Percentiles rank a stretch among this genome's conserved stretches.
phyloP scores from a whole-genome alignment of 192 early-diverging fungal species.

The Umbelopsis isabellina region DNA sequence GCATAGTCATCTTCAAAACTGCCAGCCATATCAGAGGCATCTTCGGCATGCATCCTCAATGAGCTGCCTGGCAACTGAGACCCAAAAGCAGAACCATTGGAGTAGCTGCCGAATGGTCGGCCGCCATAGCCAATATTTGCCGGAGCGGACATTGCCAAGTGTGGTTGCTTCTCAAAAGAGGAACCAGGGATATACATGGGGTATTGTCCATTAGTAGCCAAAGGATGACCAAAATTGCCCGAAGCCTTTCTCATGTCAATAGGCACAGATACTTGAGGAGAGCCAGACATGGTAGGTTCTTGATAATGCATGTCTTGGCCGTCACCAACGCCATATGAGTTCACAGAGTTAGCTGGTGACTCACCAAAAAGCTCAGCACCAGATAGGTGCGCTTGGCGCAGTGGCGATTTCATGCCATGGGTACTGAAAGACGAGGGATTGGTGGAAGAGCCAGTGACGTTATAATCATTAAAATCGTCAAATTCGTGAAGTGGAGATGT shows the following conservation, averaged over 20 bases:
- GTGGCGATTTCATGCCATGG: constrained; percentile 13
- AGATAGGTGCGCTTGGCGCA: not conserved
- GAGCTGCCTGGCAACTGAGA: constrained; percentile 34
- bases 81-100: constrained; percentile 46
- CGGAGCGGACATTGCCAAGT: constrained; percentile 30
- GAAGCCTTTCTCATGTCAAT: constrained; percentile 15
- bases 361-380: constrained; percentile 20
- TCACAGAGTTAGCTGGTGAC: constrained; percentile 11
- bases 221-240: constrained; percentile 10
- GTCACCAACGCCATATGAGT: constrained; percentile 1
- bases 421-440: constrained; percentile 12
- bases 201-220: not conserved
- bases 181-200: constrained; percentile 20
- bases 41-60: constrained; percentile 10
- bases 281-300: not conserved
- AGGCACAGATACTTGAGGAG: constrained; percentile 11
- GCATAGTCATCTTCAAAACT: constrained; percentile 41
- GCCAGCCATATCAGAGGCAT: constrained; percentile 3
- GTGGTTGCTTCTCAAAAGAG: constrained; percentile 7
- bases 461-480: constrained; percentile 12
- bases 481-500: constrained; percentile 10
- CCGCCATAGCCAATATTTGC: constrained; percentile 33
- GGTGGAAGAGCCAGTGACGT: constrained; percentile 9
- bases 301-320: not conserved
- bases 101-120: constrained; percentile 39